A percentile compares a stretch with the other conserved stretches of the same genome.
Evolutionary conservation across 805 yeast species (phyloP).

Genomic region (Candida wancherniae): DNA sequence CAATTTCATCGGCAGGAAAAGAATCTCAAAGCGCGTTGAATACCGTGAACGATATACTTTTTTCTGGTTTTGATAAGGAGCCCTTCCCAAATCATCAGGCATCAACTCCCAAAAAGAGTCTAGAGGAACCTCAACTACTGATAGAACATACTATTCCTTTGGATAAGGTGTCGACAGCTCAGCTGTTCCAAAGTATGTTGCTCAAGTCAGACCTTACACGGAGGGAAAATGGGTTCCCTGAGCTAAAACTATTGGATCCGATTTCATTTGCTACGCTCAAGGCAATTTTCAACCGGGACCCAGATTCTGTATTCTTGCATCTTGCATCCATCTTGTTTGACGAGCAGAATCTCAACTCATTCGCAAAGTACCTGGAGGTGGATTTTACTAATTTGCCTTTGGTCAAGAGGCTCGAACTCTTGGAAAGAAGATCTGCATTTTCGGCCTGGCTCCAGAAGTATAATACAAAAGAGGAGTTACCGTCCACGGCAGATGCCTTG

Average conservation of each 20-base stretch:
- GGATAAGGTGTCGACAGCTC: conserved; percentile 13
- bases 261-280: conserved; percentile 20
- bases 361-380: conserved; percentile 7
- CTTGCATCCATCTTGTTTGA: conserved; percentile 60
- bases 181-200: conserved; percentile 1
- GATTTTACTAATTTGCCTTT: conserved; percentile 12
- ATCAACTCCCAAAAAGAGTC: conserved; percentile 21
- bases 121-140: conserved; percentile 6
- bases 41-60: conserved; percentile 45
- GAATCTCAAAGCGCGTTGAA: conserved; percentile 21
- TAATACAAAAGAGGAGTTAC: conserved; percentile 19
- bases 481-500: conserved; percentile 30
- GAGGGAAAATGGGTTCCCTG: conserved; percentile 27
- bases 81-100: conserved; percentile 16
- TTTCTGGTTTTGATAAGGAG: conserved; percentile 39
- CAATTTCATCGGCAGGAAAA: conserved; percentile 10
- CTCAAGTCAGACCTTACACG: conserved; percentile 18
- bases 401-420: conserved; percentile 14
- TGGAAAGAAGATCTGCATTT: conserved; percentile 41
- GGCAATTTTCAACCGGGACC: conserved; percentile 6
- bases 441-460: conserved; percentile 53
- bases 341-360: conserved; percentile 3
- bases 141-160: not conserved
- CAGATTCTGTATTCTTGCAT: conserved; percentile 42
- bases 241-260: conserved; percentile 7